phyloP scores from a whole-genome alignment of 2,329 filamentous ascomycete genomes.

The Domatiomyces globalis region DNA sequence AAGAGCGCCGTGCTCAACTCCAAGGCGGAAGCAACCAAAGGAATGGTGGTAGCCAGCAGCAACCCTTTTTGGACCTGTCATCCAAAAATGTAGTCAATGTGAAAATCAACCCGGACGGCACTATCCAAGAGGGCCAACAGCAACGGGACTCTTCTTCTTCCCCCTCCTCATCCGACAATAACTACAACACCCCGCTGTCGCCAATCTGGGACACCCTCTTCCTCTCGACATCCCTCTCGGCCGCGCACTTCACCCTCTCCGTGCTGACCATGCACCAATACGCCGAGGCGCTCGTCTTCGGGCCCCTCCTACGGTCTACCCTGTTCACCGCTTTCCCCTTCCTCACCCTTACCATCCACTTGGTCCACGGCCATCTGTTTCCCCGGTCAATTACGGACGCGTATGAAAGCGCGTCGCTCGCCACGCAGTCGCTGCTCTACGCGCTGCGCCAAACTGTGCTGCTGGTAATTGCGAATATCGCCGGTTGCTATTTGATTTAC shows the following conservation, averaged over 20 bases:
- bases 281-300: conserved; percentile 21
- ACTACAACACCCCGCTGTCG: conserved; percentile 4
- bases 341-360: conserved; percentile 30
- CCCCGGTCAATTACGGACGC: conserved; percentile 15
- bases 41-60: not conserved
- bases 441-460: conserved; percentile 39
- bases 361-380: conserved; percentile 32
- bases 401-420: not conserved
- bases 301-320: conserved; percentile 21
- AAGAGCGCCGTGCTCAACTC: conserved; percentile 28
- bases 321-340: conserved; percentile 28
- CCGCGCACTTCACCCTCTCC: conserved; percentile 32
- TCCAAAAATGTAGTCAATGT: conserved; percentile 15
- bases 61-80: not conserved
- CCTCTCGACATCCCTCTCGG: conserved; percentile 29
- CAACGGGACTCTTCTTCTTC: not conserved
- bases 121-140: not conserved
- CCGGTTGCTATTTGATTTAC: conserved; percentile 68
- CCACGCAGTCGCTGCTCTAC: conserved; percentile 1
- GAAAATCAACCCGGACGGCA: conserved; percentile 10
- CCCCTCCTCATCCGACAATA: not conserved
- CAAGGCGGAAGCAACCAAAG: not conserved
- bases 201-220: conserved; percentile 32
- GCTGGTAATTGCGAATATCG: conserved; percentile 42
- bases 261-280: conserved; percentile 35